These are phyloP conservation scores for Nicotiana obtusifolia DNA, from an alignment of 257 asterid species.

Conservation along the genomic window DNA sequence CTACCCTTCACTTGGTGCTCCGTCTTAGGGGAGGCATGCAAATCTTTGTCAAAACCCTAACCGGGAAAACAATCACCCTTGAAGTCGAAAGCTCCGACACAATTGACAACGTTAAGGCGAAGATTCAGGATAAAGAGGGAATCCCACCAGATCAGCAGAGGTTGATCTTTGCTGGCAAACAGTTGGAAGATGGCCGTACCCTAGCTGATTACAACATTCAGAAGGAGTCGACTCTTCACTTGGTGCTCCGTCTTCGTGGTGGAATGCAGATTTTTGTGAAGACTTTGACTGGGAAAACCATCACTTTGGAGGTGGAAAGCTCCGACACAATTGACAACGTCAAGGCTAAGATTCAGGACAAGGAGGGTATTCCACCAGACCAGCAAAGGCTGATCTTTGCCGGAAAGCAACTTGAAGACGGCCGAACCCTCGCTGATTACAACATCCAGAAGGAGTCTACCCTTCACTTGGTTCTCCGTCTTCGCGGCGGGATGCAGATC, in stretches of 20 bases:
- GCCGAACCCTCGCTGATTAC: neutral
- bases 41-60: conserved; percentile 28
- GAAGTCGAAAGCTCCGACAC: conserved; percentile 55
- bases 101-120: conserved; percentile 49
- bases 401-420: neutral
- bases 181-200: conserved; percentile 24
- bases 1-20: conserved; percentile 27
- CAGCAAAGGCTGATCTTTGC: neutral
- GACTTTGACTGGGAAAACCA: neutral
- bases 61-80: conserved; percentile 27
- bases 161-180: conserved; percentile 29
- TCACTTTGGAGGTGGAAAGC: neutral
- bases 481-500: neutral
- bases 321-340: neutral
- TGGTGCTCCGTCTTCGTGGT: conserved; percentile 24
- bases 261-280: conserved; percentile 17
- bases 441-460: neutral
- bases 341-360: neutral
- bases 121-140: conserved; percentile 46
- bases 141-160: conserved; percentile 34
- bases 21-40: conserved; percentile 32
- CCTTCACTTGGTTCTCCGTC: neutral
- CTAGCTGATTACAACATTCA: conserved; percentile 32
- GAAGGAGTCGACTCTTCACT: conserved; percentile 25
- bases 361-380: neutral